Percentiles rank a stretch among this genome's conserved stretches.
Evolutionary conservation across 1,284 basidiomycete species (phyloP).

Genomic region (Coriolopsis trogii): DNA sequence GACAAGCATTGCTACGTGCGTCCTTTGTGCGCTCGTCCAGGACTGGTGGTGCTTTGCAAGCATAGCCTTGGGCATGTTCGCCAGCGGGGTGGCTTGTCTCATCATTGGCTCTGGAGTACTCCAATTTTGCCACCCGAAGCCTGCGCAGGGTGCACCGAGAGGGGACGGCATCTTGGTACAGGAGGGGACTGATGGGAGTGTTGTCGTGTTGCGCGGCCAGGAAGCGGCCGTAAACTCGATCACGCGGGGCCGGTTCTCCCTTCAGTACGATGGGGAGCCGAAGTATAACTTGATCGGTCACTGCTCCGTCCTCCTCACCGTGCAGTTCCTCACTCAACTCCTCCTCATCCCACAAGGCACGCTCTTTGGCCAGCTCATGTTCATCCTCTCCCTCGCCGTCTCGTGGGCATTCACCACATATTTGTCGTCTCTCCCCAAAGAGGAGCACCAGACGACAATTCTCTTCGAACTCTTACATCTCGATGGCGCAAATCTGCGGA

Average conservation of each 20-base stretch:
- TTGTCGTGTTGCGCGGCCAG: slow-evolving; percentile 15
- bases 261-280: slow-evolving; percentile 14
- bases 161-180: slow-evolving; percentile 23
- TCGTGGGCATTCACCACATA: slow-evolving; percentile 25
- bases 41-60: slow-evolving; percentile 24
- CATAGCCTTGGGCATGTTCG: slow-evolving; percentile 17
- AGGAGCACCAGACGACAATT: slow-evolving; percentile 22
- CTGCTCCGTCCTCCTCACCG: slow-evolving; percentile 18
- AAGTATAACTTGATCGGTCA: slow-evolving; percentile 14
- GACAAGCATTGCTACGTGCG: slow-evolving; percentile 15
- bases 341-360: slow-evolving; percentile 22
- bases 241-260: slow-evolving; percentile 20
- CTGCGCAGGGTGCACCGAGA: slow-evolving; percentile 16
- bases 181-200: slow-evolving; percentile 6
- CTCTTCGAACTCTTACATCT: slow-evolving; percentile 13
- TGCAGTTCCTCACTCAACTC: slow-evolving; percentile 23
- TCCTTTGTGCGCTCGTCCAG: slow-evolving; percentile 18
- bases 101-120: slow-evolving; percentile 21
- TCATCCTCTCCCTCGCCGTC: slow-evolving; percentile 18
- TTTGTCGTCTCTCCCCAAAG: slow-evolving; percentile 21
- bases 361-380: slow-evolving; percentile 24
- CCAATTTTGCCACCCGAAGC: slow-evolving; percentile 15
- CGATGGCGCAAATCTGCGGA: slow-evolving; percentile 2
- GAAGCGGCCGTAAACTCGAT: slow-evolving; percentile 22
- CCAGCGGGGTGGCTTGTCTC: slow-evolving; percentile 22